Conservation (phyloP, 306 rosid species). For the Rosa multiflora region DNA sequence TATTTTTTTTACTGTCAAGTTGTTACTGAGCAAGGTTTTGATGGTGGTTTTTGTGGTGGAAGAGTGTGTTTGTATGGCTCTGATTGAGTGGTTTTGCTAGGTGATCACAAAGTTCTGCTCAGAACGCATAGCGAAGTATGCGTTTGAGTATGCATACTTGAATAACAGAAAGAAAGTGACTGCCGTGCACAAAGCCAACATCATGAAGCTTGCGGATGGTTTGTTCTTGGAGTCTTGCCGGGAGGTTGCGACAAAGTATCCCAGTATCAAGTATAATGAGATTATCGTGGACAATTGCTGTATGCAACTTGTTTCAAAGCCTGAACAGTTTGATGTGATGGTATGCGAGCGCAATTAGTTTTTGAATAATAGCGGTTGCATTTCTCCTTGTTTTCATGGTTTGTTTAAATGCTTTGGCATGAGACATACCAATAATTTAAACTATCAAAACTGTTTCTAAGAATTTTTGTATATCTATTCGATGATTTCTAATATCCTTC, state of each 20-base stretch:
- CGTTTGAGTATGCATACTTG: conserved; percentile 89
- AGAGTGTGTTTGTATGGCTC: conserved; percentile 4
- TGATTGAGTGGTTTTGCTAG: conserved; percentile 45
- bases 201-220: conserved; percentile 95
- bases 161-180: conserved; percentile 89
- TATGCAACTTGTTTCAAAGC: conserved; percentile 91
- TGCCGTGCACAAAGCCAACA: conserved; percentile 96
- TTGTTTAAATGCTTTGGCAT: background rate
- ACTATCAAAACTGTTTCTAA: background rate
- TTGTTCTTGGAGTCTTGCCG: conserved; percentile 86
- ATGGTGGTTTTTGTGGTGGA: background rate
- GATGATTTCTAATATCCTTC: background rate
- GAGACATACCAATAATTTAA: background rate
- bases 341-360: conserved; percentile 37
- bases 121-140: conserved; percentile 82
- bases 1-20: background rate
- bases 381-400: background rate
- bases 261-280: conserved; percentile 60
- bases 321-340: conserved; percentile 93
- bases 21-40: background rate
- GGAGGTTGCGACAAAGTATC: conserved; percentile 62
- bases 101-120: conserved; percentile 95
- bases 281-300: conserved; percentile 88
- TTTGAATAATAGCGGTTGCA: background rate
- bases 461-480: background rate